Conservation (phyloP, 129 eudicot species). For the Pulicaria dysenterica region DNA sequence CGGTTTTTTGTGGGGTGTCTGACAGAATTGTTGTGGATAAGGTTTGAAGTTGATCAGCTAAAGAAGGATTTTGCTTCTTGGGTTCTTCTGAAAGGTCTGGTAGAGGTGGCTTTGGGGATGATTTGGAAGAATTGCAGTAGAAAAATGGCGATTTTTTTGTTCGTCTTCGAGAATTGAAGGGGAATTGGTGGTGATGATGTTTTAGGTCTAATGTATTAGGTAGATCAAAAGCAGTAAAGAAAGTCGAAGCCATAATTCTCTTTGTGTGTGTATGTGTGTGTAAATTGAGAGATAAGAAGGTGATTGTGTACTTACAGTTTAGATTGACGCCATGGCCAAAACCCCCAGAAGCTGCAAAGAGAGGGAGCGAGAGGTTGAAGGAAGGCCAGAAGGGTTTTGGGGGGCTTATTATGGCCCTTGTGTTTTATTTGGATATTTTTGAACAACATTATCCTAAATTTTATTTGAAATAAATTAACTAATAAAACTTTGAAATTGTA, state of each 20-base stretch:
- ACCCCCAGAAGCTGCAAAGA: conserved; percentile 30
- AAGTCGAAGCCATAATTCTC: conserved; percentile 50
- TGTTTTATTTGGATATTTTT: conserved; percentile 40
- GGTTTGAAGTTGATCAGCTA: conserved; percentile 61
- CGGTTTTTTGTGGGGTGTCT: conserved; percentile 34
- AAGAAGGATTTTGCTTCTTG: conserved; percentile 55
- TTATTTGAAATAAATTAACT: too few relatives aligned
- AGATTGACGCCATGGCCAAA: conserved; percentile 19
- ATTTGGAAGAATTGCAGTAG: conserved; percentile 48
- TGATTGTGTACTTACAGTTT: conserved; percentile 22
- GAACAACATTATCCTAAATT: conserved; percentile 24
- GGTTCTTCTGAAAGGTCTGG: conserved; percentile 38
- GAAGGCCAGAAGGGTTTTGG: conserved; percentile 33
- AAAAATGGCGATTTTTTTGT: conserved; percentile 30
- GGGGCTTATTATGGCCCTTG: conserved; percentile 27
- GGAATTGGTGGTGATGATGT: conserved; percentile 34
- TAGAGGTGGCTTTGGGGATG: conserved; percentile 34
- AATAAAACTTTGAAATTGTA: too few relatives aligned
- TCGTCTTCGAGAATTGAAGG: conserved; percentile 26
- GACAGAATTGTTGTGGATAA: conserved; percentile 56
- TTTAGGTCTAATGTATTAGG: conserved; percentile 43
- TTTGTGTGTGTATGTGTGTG: conserved; percentile 15
- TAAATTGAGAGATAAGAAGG: not conserved
- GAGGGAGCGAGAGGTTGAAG: conserved; percentile 20
- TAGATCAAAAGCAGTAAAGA: conserved; percentile 48